Evolutionary conservation across 768 basidiomycete genomes (phyloP), one percentile per base, ranked within the genome.

Genomic region (Naganishia kalamii): DNA sequence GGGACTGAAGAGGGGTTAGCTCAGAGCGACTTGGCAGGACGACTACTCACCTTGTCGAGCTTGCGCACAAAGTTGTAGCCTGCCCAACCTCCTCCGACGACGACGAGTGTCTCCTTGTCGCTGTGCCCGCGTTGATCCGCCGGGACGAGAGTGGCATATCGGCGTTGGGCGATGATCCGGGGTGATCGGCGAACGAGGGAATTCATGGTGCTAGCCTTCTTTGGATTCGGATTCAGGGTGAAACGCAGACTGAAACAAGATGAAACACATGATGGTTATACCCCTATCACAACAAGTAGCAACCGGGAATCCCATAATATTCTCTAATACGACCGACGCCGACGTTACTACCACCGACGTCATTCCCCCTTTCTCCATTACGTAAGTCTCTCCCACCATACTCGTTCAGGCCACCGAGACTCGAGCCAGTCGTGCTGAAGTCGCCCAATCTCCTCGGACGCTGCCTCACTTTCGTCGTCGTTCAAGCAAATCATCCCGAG

Each of bases 11-110:
- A 17, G 43, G 27, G 27, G 8, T 13, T 8, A 25, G n/a, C 2
- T 37, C 30, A 29, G 19, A n/a, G 1, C 19, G 1, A 21, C 15
- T 21, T 3, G 5, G 37, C 48, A 41, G 29, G 48, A 46, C 23
- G 2, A 40, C 47, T 6, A 49, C 62, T 41, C 48, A 52, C 62
- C 68, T 75, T 75, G 65, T 77, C 72, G 4, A 78, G 72, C 40
- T 71, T 65, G 60, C 71, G 41, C 10, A 73, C 70, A 25, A 75
- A 59, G 46, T 70, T 70, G 66, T 72, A 76, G 47, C 77, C 77
- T 60, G 62, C 77, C 77, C 73, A 75, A 30, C 74, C 77, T 19
- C 68, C 69, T 1, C 77, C 77, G 10, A 78, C 68, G 15, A 78
- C 71, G 35, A 77, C 71, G 8, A 78, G 66, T 21, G 67, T 68